These are phyloP conservation scores for Carallia pectinifolia DNA, from an alignment of 345 rosid species.

Conservation along the genomic window DNA sequence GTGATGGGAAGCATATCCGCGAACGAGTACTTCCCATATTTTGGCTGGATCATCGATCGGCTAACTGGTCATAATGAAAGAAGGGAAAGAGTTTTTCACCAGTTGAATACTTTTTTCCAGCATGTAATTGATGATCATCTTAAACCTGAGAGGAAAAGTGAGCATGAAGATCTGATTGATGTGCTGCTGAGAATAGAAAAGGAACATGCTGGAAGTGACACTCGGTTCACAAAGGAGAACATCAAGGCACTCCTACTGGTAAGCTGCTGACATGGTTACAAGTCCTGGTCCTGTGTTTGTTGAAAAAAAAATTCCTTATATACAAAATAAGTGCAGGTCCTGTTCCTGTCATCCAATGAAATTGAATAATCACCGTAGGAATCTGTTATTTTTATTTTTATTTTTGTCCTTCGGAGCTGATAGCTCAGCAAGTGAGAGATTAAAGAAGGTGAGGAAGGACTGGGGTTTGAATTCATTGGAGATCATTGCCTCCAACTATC, in stretches of 20 bases:
- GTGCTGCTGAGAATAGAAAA: conserved; percentile 36
- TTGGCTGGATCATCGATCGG: conserved; percentile 40
- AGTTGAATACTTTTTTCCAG: conserved; percentile 37
- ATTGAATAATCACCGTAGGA: too few species aligned
- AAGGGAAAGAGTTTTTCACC: conserved; percentile 32
- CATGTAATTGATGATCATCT: conserved; percentile 39
- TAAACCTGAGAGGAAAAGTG: conserved; percentile 21
- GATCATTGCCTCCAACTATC: too few species aligned
- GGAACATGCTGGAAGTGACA: conserved; percentile 22
- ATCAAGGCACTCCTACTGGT: conserved; percentile 50
- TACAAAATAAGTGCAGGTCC: too few species aligned
- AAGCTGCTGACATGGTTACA: conserved; percentile 12
- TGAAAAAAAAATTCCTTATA: too few species aligned
- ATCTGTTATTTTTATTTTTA: neutral
- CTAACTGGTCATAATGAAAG: conserved; percentile 29
- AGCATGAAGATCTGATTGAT: conserved; percentile 41
- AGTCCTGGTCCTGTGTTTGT: neutral
- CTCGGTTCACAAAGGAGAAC: conserved; percentile 35
- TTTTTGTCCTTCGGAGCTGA: too few species aligned
- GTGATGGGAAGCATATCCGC: conserved; percentile 32
- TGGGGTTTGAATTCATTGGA: too few species aligned
- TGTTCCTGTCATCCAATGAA: too few species aligned
- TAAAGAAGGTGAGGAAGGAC: too few species aligned
- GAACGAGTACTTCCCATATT: conserved; percentile 30
- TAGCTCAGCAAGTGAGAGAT: too few species aligned